Evolutionary conservation across 2,329 filamentous ascomycete species (phyloP), one percentile per base, ranked within the genome.

Genomic region (Xylaria sp.): DNA sequence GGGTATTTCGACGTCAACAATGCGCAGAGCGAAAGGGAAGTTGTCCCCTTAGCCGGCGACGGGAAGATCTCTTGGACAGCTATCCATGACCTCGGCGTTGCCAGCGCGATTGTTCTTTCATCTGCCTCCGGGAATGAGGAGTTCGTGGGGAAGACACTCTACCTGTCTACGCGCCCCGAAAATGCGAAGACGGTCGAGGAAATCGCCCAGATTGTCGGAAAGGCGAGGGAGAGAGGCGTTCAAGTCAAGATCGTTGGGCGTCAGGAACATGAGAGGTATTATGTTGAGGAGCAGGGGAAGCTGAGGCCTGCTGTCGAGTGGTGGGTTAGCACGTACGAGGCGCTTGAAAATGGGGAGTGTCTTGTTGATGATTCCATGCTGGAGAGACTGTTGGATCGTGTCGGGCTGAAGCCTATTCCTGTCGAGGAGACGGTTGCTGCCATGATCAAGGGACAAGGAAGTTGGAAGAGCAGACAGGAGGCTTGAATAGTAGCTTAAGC

Each of bases 1-100:
- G 82, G 82, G 0, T 88, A 85, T 76, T 84, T 85, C 68, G 78
- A 84, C 67, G 73, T 77, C 6, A 44, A 3, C 0, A 31, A 64
- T 33, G 68, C 65, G 13, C 28, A 6, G 10, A 70, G 70, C 6
- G 73, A 71, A 33, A 26, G 72, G 26, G 57, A 53, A 4, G 68
- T 66, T 9, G 75, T 77, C 31, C 63, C 23, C 44, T 63, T 77
- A 1, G 72, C 71, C 11, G 75, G 70, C 28, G 77, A 78, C 57
- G 77, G 76, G 15, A 71, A 60, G 68, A 49, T 77, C 17, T 72
- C 65, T 66, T 79, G 77, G 77, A 76, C 77, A 6, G 73, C 73
- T n/a, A 78, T 79, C 57, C 46, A 56, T 54, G 77, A 79, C 54
- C 69, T 79, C 11, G 77, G 77, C 2, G 46, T 76, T 9, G 77